A percentile compares a stretch with the other conserved stretches of the same genome.
These are phyloP conservation scores for Penicillium parvum DNA, from an alignment of 495 filamentous ascomycete genomes.

Conservation along the genomic window DNA sequence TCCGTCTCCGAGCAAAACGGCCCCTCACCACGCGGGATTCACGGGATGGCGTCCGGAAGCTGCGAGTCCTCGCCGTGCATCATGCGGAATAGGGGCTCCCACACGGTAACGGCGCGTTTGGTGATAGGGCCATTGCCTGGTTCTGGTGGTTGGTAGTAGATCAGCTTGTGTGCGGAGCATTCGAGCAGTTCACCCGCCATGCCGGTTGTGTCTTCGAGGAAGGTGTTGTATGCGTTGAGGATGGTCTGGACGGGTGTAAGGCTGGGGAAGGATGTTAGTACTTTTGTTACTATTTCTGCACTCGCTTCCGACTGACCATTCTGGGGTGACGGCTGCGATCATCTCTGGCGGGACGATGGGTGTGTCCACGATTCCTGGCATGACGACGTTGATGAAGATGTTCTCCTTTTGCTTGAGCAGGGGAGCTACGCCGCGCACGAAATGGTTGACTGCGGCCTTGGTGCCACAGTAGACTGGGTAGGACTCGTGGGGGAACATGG, in stretches of 20 bases:
- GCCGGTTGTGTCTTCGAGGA: slow-evolving; percentile 24
- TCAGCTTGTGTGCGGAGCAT: slow-evolving; percentile 23
- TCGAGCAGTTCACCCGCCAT: slow-evolving; percentile 27
- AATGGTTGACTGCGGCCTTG: slow-evolving; percentile 27
- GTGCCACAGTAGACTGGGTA: slow-evolving; percentile 30
- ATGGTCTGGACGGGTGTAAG: slow-evolving; percentile 24
- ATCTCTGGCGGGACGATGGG: slow-evolving; percentile 28
- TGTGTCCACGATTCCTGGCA: slow-evolving; percentile 27
- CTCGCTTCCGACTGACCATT: slow-evolving; percentile 17
- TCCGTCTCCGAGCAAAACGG: too few species aligned
- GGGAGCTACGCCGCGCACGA: slow-evolving; percentile 24
- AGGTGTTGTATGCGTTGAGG: slow-evolving; percentile 20
- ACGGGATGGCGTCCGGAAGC: slow-evolving; percentile 23
- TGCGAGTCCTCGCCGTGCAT: slow-evolving; percentile 26
- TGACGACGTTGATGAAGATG: slow-evolving; percentile 26
- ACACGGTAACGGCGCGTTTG: slow-evolving; percentile 25
- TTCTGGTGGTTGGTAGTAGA: slow-evolving; percentile 21
- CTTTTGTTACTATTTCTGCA: too few species aligned
- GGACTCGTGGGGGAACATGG: slow-evolving; percentile 20
- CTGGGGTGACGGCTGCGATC: slow-evolving; percentile 22
- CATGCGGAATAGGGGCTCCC: slow-evolving; percentile 29
- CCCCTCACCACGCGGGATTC: too few species aligned
- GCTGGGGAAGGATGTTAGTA: slow-evolving; percentile 8
- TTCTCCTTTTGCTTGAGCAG: slow-evolving; percentile 27
- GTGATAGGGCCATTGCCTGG: slow-evolving; percentile 24